Evolutionary conservation across 2,329 filamentous ascomycete genomes (phyloP), one percentile per base, ranked within the genome.

Genomic region (Cladosporium velox): DNA sequence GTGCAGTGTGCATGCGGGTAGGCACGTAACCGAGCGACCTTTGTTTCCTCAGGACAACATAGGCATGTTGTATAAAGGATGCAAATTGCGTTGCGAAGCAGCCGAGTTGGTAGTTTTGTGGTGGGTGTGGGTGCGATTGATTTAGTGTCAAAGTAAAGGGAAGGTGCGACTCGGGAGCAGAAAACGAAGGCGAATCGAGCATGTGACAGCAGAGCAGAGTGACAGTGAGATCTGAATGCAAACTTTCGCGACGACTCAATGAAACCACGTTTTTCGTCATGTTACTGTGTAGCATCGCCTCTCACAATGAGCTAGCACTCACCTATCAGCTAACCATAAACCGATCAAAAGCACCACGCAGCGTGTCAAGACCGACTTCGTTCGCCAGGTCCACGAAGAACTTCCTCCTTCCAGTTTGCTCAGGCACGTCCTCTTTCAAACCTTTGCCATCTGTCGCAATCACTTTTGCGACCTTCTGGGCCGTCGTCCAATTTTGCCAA

Each of bases 401-500:
- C 1, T 35, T 65, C 38, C 69, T 66, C 58, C 69, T 64, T 21
- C 63, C 69, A 15, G 64, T 65, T 14, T 64, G 44, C 57, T 44
- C 65, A 6, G 71, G 68, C 47, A 66, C 59, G 64, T 72, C 70
- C 30, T 69, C 57, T 35, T 59, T 66, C 11, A 69, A 32, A n/a
- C 62, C 58, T 15, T 66, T 32, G 4, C 38, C 24, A 18, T 58
- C 47, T 15, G 51, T 58, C 11, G 49, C 35, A 15, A 71, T 57
- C 14, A 70, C 68, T 32, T 66, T 67, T 6, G 69, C 69, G 28
- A 66, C 59, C n/a, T 62, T 63, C 24, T 74, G 68, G 28, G 76
- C 71, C 8, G 77, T 70, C 6, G 77, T 70, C 49, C 72, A 71
- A 10, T 74, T 76, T 62, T 72, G 72, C 76, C 70, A 79, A 8